phyloP scores from a whole-genome alignment of 352 stramenopile species.

The Globisporangium acanthophoron region DNA sequence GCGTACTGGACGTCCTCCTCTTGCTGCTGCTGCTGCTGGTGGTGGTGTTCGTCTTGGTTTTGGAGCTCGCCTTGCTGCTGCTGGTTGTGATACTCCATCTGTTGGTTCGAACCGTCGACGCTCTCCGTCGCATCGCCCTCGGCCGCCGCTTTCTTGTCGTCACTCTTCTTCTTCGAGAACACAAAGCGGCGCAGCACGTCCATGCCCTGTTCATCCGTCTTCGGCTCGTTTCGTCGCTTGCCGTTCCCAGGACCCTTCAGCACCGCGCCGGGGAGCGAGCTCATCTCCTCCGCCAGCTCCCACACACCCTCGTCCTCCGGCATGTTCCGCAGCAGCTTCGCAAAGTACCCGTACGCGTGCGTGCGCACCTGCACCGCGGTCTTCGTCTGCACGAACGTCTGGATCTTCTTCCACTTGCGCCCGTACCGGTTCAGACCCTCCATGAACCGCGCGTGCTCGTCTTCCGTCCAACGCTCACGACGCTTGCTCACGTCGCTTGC shows the following conservation, averaged over 20 bases:
- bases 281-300: constrained; percentile 78
- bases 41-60: not conserved
- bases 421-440: constrained; percentile 81
- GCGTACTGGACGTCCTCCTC: constrained; percentile 1
- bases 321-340: constrained; percentile 83
- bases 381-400: constrained; percentile 83
- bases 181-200: constrained; percentile 79
- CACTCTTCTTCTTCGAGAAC: constrained; percentile 73
- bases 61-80: no score
- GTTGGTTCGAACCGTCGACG: constrained; percentile 1
- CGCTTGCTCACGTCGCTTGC: constrained; percentile 62
- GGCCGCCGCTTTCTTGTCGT: constrained; percentile 30
- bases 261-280: constrained; percentile 62
- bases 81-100: no score
- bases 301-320: constrained; percentile 78
- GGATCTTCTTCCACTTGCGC: constrained; percentile 88
- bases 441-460: constrained; percentile 82
- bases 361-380: constrained; percentile 81
- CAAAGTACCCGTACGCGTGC: constrained; percentile 86
- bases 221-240: constrained; percentile 76
- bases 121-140: constrained; percentile 1
- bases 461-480: constrained; percentile 77
- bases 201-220: constrained; percentile 81
- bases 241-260: constrained; percentile 69
- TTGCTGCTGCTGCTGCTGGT: not conserved